Base-by-base conservation (phyloP, 2,329 filamentous ascomycete genomes). In the Aspergillus amoenus region DNA sequence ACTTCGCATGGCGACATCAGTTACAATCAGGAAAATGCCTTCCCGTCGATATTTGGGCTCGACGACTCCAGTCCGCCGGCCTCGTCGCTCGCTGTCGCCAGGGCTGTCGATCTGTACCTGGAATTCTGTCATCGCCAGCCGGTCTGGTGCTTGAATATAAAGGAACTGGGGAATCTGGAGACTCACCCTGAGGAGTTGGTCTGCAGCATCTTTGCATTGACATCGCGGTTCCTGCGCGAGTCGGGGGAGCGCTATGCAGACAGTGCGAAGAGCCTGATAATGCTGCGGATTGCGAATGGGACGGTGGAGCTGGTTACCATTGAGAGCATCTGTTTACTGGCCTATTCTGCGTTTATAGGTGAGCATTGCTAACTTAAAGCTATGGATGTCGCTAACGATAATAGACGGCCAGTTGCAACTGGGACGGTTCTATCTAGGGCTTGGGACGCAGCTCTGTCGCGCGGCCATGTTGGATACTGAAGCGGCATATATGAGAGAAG, bases 241-340 rank as follows among this genome's bases (percentile, higher is more conserved):
- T 57, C 57, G 52, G 41, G 64, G 11, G 60, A 67, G 58, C 64
- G 68, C 70, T 67, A 80, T 74, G 41, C 77, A 68, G 68, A 77
- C 66, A 55, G 65, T 73, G 61, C 75, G 71, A 61, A 65, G 47
- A 70, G 64, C 2, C 32, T 72, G 32, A 65, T 72, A 17, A 82
- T 82, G 79, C 72, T 81, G 5, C 78, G 79, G 18, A 77, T 82
- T 37, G 79, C 80, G 1, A 80, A 81, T 56, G 80, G 80, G 2
- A 76, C 78, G 0, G 80, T 82, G 2, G 77, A 79, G 50, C 66
- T 82, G 2, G 70, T 74, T 15, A 82, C 80, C 0, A 78, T 82
- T 3, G 79, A 82, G 60, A 81, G 79, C 60, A 61, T 82, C 7
- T 82, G 81, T 65, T 66, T 82, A 4, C 71, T 82, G 1, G 76